These are phyloP conservation scores for Ampelomyces quisqualis DNA, from an alignment of 2,329 filamentous ascomycete species.

Conservation along the genomic window DNA sequence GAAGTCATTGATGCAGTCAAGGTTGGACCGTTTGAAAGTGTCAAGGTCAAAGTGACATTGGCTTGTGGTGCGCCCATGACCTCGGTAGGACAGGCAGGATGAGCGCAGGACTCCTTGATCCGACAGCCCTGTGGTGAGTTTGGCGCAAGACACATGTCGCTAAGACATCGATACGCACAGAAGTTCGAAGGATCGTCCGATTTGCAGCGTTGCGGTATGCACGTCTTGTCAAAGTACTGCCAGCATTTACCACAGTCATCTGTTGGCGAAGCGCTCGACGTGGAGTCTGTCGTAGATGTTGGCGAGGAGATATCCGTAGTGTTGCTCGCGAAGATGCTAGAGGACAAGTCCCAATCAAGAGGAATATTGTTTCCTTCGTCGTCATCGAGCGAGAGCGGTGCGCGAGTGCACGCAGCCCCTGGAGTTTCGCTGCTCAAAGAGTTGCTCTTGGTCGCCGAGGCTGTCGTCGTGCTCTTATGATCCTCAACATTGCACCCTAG, in stretches of 20 bases:
- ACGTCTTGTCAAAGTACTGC: not conserved
- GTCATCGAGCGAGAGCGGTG: constrained; percentile 30
- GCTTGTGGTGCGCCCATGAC: not conserved
- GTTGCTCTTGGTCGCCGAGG: constrained; percentile 10
- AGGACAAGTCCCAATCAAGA: constrained; percentile 6
- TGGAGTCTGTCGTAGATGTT: not conserved
- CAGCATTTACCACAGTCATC: not conserved
- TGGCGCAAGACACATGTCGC: not conserved
- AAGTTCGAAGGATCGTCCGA: not conserved
- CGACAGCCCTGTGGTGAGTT: not conserved
- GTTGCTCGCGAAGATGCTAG: constrained; percentile 2
- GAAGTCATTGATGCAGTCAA: not conserved
- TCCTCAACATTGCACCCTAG: constrained; percentile 19
- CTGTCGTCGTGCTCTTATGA: constrained; percentile 12
- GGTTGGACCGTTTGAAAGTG: not conserved
- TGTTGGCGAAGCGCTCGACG: not conserved
- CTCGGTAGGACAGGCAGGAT: not conserved
- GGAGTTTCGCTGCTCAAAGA: constrained; percentile 12
- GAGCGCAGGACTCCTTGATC: not conserved
- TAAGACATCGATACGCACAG: not conserved
- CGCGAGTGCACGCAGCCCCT: constrained; percentile 20
- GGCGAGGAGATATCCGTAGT: not conserved
- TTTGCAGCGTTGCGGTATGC: not conserved
- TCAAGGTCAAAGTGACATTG: not conserved
- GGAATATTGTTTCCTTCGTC: constrained; percentile 30